Evolutionary conservation across 2,329 filamentous ascomycete genomes (phyloP).

Genomic region (Sporothrix brunneoviolacea): DNA sequence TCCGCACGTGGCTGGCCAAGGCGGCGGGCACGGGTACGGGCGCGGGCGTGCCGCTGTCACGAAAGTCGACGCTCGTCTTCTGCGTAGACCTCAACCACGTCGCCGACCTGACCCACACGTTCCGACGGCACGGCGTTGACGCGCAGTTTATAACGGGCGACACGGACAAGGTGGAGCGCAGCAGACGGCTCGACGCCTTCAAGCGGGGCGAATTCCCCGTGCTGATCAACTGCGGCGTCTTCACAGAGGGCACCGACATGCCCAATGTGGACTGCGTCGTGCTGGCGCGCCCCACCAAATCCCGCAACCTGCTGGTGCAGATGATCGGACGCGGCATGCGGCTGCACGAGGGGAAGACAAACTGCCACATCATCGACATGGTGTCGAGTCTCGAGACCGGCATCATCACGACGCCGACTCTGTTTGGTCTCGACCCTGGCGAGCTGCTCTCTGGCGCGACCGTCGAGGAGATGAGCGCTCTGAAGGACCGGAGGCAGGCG

Average conservation of each 20-base stretch:
- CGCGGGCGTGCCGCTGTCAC: constrained; percentile 26
- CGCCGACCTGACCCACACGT: constrained; percentile 63
- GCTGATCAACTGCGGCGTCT: constrained; percentile 89
- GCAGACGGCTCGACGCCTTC: constrained; percentile 68
- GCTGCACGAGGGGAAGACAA: constrained; percentile 67
- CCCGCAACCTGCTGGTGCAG: constrained; percentile 87
- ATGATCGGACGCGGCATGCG: constrained; percentile 97
- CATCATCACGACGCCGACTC: constrained; percentile 81
- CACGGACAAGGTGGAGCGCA: constrained; percentile 63
- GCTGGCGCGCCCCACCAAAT: constrained; percentile 80
- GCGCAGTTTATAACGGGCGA: constrained; percentile 79
- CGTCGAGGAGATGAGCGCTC: constrained; percentile 51
- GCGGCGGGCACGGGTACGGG: constrained; percentile 35
- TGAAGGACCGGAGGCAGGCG: constrained; percentile 43
- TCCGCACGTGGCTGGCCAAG: constrained; percentile 78
- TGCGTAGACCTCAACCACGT: constrained; percentile 89
- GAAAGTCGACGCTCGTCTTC: constrained; percentile 82
- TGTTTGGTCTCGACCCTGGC: constrained; percentile 85
- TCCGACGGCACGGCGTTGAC: constrained; percentile 71
- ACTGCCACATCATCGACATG: constrained; percentile 96
- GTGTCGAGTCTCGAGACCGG: constrained; percentile 78
- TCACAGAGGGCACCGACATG: constrained; percentile 96
- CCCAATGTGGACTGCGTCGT: constrained; percentile 94
- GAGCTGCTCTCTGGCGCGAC: constrained; percentile 66
- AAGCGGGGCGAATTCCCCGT: constrained; percentile 72